These are phyloP conservation scores for Eutreptiella sp. DNA, from an alignment of 208 protist species.

Conservation along the genomic window DNA sequence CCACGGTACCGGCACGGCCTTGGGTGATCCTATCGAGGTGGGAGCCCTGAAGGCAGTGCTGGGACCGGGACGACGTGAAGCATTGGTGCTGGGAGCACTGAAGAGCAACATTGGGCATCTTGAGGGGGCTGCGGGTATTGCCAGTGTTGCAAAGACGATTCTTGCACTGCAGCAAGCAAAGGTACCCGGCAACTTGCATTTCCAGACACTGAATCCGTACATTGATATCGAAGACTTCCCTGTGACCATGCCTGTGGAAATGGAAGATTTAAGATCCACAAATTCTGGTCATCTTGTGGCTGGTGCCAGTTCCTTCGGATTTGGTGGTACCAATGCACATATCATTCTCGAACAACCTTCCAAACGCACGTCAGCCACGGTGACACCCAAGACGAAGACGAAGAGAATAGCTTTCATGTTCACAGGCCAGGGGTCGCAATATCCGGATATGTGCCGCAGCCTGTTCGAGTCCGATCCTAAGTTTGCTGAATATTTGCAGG, in stretches of 20 bases:
- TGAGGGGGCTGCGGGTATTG: conserved; percentile 38
- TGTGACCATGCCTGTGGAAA: no score
- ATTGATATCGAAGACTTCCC: no score
- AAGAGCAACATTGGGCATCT: conserved; percentile 40
- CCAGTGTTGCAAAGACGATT: conserved; percentile 15
- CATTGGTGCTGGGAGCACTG: conserved; percentile 26
- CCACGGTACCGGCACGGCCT: conserved; percentile 45
- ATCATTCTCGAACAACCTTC: conserved; percentile 5
- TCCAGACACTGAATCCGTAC: no score
- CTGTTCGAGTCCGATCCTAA: conserved; percentile 30
- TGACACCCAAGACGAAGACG: no score
- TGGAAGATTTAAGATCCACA: no score
- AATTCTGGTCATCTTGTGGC: no score
- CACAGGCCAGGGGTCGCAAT: conserved; percentile 44
- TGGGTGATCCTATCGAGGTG: conserved; percentile 52
- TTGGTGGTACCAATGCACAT: conserved; percentile 37
- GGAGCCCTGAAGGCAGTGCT: conserved; percentile 20
- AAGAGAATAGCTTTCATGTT: conserved; percentile 41
- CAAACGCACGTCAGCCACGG: no score
- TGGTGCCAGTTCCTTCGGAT: conserved; percentile 30
- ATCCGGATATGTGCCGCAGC: conserved; percentile 36
- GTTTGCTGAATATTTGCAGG: conserved; percentile 32
- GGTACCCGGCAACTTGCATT: conserved; percentile 24
- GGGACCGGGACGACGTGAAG: neutral
- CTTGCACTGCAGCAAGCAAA: conserved; percentile 1